Conservation (phyloP, 768 basidiomycete genomes). For the Rhodosporidiobolus sp. region DNA sequence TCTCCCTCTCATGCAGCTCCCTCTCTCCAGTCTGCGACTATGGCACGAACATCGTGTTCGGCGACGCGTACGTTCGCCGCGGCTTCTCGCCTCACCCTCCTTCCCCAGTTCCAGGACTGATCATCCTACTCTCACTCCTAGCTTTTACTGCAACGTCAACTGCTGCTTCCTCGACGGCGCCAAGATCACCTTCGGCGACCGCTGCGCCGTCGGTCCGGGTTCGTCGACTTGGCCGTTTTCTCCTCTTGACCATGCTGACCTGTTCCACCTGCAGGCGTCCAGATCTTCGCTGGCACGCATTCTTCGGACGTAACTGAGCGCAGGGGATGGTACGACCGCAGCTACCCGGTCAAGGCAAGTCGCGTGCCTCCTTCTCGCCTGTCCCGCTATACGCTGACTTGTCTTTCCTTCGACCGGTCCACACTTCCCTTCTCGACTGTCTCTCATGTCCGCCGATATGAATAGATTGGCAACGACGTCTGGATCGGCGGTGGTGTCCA, state of each 20-base stretch:
- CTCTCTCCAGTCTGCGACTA: conserved; percentile 27
- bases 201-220: neutral
- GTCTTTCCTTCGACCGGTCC: too few relatives aligned
- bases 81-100: neutral
- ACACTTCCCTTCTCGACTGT: too few relatives aligned
- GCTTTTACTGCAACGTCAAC: conserved; percentile 30
- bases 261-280: neutral
- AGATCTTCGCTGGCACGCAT: neutral
- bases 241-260: accelerated
- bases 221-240: neutral
- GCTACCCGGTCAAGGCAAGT: neutral
- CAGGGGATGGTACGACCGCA: neutral
- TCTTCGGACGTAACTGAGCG: neutral
- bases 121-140: neutral
- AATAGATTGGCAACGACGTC: neutral
- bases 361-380: too few relatives aligned
- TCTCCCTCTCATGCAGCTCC: too few relatives aligned
- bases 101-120: accelerated
- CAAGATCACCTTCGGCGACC: conserved; percentile 9
- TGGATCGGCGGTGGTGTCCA: conserved; percentile 4
- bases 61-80: neutral
- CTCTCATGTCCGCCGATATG: too few relatives aligned
- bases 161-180: conserved; percentile 26
- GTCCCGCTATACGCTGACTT: too few relatives aligned
- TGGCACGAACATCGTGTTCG: conserved; percentile 24